These are phyloP conservation scores for Podospora didyma DNA, from an alignment of 495 filamentous ascomycete genomes.

Conservation along the genomic window DNA sequence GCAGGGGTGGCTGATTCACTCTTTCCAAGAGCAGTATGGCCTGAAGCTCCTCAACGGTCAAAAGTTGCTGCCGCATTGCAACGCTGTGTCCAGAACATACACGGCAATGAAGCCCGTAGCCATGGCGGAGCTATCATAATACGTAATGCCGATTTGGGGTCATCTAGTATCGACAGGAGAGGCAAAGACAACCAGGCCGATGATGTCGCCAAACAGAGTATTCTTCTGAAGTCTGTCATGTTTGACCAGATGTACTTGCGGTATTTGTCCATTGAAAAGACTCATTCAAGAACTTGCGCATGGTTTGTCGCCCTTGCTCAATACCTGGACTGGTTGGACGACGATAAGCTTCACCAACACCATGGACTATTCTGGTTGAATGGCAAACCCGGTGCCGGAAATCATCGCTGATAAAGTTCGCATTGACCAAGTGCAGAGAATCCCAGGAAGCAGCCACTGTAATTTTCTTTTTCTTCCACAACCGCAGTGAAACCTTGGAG, in stretches of 20 bases:
- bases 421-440: constrained; percentile 16
- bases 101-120: too few species aligned
- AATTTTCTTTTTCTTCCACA: constrained; percentile 34
- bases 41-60: constrained; percentile 15
- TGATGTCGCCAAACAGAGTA: too few species aligned
- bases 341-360: constrained; percentile 29
- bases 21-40: constrained; percentile 31
- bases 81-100: too few species aligned
- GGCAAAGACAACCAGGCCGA: too few species aligned
- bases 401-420: constrained; percentile 21
- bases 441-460: constrained; percentile 8
- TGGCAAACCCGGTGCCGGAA: constrained; percentile 45
- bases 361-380: constrained; percentile 56
- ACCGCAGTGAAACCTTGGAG: constrained; percentile 41
- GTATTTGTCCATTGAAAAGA: constrained; percentile 29
- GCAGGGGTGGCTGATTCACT: constrained; percentile 29
- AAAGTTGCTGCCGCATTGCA: too few species aligned
- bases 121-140: too few species aligned
- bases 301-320: constrained; percentile 43
- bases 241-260: constrained; percentile 40
- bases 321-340: constrained; percentile 48
- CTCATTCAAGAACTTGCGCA: constrained; percentile 42
- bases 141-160: too few species aligned
- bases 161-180: too few species aligned
- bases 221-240: constrained; percentile 24